Conservation (phyloP, 2,329 filamentous ascomycete species). For the Calonectria pauciramosa region DNA sequence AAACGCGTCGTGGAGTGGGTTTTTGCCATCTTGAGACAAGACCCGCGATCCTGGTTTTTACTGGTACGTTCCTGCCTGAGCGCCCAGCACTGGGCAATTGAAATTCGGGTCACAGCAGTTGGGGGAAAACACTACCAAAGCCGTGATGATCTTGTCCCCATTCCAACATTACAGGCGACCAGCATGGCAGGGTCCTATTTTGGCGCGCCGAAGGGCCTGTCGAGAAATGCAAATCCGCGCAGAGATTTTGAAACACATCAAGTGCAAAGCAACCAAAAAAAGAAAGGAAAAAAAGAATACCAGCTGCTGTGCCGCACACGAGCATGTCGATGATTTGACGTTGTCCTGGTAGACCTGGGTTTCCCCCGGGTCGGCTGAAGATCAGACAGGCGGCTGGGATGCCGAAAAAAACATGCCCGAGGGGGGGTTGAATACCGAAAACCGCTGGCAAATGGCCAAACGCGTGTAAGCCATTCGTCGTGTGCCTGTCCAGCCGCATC, state of each 20-base stretch:
- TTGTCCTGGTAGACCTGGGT: constrained; percentile 22
- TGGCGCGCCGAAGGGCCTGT: constrained; percentile 1
- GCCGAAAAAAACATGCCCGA: constrained; percentile 31
- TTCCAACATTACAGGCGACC: constrained; percentile 9
- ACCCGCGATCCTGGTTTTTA: constrained; percentile 39
- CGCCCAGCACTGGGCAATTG: constrained; percentile 32
- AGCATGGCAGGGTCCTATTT: not conserved
- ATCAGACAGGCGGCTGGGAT: constrained; percentile 27
- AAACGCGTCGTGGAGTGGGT: constrained; percentile 41
- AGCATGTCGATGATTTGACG: constrained; percentile 26
- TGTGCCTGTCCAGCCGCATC: constrained; percentile 31
- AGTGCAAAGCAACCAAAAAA: not conserved
- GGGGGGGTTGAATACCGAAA: constrained; percentile 30
- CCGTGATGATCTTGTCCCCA: constrained; percentile 8
- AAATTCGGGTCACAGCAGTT: constrained; percentile 27
- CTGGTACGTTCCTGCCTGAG: constrained; percentile 39
- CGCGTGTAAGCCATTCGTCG: constrained; percentile 35
- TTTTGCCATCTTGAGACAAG: constrained; percentile 45
- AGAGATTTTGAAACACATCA: constrained; percentile 18
- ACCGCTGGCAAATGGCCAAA: constrained; percentile 26
- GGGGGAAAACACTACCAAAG: not conserved
- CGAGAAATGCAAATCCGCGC: not conserved
- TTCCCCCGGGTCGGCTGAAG: constrained; percentile 30
- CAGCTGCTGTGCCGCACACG: constrained; percentile 23
- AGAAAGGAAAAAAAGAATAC: constrained; percentile 16